Evolutionary conservation across 2,329 filamentous ascomycete species (phyloP).

Genomic region (Thermomyces lanuginosus): DNA sequence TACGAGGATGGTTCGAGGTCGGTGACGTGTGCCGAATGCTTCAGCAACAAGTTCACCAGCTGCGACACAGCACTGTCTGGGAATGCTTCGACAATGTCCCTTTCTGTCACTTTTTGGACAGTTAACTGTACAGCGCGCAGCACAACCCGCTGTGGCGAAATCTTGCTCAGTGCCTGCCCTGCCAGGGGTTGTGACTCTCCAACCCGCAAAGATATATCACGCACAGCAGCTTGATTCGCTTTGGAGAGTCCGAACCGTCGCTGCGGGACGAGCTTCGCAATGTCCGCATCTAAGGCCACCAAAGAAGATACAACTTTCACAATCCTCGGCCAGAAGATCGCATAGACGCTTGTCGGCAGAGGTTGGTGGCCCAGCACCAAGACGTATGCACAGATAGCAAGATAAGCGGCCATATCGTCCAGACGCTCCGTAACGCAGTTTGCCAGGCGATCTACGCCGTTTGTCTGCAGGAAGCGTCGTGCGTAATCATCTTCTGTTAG

Average conservation of each 20-base stretch:
- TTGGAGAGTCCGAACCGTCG: constrained; percentile 15
- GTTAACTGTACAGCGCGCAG: constrained; percentile 19
- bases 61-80: constrained; percentile 13
- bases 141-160: constrained; percentile 19
- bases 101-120: constrained; percentile 18
- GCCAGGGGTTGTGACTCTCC: constrained; percentile 13
- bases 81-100: constrained; percentile 14
- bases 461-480: constrained; percentile 52
- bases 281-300: constrained; percentile 15
- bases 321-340: constrained; percentile 17
- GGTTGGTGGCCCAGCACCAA: constrained; percentile 15
- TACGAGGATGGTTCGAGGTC: constrained; percentile 4
- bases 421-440: constrained; percentile 42
- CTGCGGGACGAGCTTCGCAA: constrained; percentile 11
- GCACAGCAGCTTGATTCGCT: constrained; percentile 15
- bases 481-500: constrained; percentile 28
- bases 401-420: constrained; percentile 30
- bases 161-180: constrained; percentile 7
- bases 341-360: constrained; percentile 14
- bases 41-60: constrained; percentile 16
- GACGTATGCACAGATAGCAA: constrained; percentile 19
- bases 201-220: constrained; percentile 11
- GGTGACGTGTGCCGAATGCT: constrained; percentile 8
- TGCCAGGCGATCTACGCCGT: constrained; percentile 53
- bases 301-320: constrained; percentile 14